A percentile compares a stretch with the other conserved stretches of the same genome.
Evolutionary conservation across 192 early-diverging fungal species (phyloP).

Genomic region (Coemansia sp.): DNA sequence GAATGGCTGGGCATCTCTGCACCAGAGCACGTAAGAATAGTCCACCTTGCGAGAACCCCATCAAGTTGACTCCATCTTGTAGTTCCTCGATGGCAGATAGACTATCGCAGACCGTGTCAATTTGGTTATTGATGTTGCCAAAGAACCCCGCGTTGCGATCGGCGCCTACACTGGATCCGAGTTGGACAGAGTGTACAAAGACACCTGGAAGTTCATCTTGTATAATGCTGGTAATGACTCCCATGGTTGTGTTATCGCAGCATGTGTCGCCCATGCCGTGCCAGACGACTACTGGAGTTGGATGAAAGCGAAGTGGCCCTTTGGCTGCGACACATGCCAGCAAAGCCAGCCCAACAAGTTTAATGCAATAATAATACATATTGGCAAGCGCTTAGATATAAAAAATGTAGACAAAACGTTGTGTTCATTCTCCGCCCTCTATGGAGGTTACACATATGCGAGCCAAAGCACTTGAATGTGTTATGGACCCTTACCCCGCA

Average conservation of each 20-base stretch:
- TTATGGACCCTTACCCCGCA: neutral
- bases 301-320: neutral
- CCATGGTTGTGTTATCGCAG: slow-evolving; percentile 71
- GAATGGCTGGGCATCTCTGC: slow-evolving; percentile 76
- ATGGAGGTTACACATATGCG: neutral
- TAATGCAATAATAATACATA: neutral
- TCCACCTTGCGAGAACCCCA: slow-evolving; percentile 89
- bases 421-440: neutral
- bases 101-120: slow-evolving; percentile 74
- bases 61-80: slow-evolving; percentile 76
- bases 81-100: slow-evolving; percentile 64
- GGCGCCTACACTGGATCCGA: slow-evolving; percentile 65
- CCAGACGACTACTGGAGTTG: slow-evolving; percentile 71
- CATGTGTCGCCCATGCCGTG: slow-evolving; percentile 90
- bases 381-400: neutral
- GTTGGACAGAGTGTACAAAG: slow-evolving; percentile 74
- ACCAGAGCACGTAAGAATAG: slow-evolving; percentile 77
- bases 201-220: slow-evolving; percentile 60
- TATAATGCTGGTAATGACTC: slow-evolving; percentile 45
- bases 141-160: slow-evolving; percentile 86
- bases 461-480: neutral
- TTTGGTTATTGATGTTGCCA: slow-evolving; percentile 78
- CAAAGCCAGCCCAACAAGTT: neutral
- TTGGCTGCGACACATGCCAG: neutral
- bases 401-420: neutral